Evolutionary conservation across 208 protist species (phyloP).

Genomic region (Wallacemonas sp.): DNA sequence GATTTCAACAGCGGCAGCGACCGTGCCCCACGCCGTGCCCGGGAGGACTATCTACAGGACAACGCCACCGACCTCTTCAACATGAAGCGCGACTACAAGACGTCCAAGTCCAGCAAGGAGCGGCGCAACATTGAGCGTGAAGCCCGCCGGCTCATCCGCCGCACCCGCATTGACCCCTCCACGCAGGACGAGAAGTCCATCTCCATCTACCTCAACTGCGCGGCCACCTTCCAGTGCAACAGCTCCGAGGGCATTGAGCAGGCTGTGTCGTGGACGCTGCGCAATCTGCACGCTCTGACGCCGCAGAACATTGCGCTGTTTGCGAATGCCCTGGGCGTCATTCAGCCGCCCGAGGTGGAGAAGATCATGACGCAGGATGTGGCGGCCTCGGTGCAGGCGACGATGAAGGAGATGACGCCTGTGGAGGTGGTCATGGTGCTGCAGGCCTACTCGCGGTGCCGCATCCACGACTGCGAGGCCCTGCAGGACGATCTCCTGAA

Average conservation of each 20-base stretch:
- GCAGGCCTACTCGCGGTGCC: slow-evolving; percentile 68
- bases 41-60: slow-evolving; percentile 38
- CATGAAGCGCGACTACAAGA: slow-evolving; percentile 67
- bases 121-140: slow-evolving; percentile 43
- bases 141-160: slow-evolving; percentile 54
- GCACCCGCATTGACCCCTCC: slow-evolving; percentile 69
- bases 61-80: slow-evolving; percentile 59
- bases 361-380: slow-evolving; percentile 48
- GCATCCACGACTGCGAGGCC: slow-evolving; percentile 35
- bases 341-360: slow-evolving; percentile 37
- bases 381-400: slow-evolving; percentile 44
- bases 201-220: slow-evolving; percentile 74
- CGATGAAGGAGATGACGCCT: slow-evolving; percentile 63
- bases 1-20: slow-evolving; percentile 14
- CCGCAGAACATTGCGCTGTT: slow-evolving; percentile 83
- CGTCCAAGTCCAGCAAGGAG: slow-evolving; percentile 54
- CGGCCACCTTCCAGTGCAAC: slow-evolving; percentile 49
- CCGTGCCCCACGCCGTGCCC: slow-evolving; percentile 18
- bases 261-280: slow-evolving; percentile 64
- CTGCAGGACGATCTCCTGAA: slow-evolving; percentile 52
- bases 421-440: slow-evolving; percentile 87
- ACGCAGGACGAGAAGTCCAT: slow-evolving; percentile 84
- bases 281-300: slow-evolving; percentile 59
- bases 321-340: slow-evolving; percentile 63
- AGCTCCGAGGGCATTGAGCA: slow-evolving; percentile 48